Conservation (phyloP, 768 basidiomycete species). For the Dictyophora rubrovolvata region DNA sequence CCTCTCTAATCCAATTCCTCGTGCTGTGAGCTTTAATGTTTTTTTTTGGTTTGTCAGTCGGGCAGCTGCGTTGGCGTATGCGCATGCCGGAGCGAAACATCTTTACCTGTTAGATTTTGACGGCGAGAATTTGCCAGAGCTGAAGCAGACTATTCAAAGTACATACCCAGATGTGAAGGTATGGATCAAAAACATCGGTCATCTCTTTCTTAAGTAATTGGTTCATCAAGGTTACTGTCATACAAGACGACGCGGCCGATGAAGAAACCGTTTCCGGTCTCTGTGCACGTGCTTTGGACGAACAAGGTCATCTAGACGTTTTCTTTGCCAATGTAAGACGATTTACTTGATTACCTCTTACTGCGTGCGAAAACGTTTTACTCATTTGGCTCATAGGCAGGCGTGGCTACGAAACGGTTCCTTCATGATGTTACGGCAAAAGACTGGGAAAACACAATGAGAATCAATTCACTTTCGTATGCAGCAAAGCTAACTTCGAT, state of each 20-base stretch:
- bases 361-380: no score
- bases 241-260: constrained; percentile 79
- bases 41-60: constrained; percentile 34
- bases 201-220: not conserved
- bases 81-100: constrained; percentile 73
- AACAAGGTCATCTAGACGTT: constrained; percentile 82
- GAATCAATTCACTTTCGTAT: constrained; percentile 64
- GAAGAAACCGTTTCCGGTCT: constrained; percentile 55
- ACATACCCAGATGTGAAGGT: constrained; percentile 77
- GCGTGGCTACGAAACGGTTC: constrained; percentile 35
- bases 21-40: not conserved
- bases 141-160: constrained; percentile 57
- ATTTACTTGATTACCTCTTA: not conserved
- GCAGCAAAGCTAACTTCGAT: constrained; percentile 10
- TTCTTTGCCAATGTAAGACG: constrained; percentile 82
- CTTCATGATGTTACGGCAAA: constrained; percentile 51
- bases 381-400: constrained; percentile 41
- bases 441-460: constrained; percentile 64
- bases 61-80: constrained; percentile 61
- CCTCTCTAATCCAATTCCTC: constrained; percentile 1
- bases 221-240: constrained; percentile 54
- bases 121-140: constrained; percentile 52
- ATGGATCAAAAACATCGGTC: constrained; percentile 7
- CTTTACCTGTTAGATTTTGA: constrained; percentile 72
- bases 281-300: constrained; percentile 62